Base-by-base conservation (phyloP, 1,284 basidiomycete genomes). In the Tylopilus sp. region DNA sequence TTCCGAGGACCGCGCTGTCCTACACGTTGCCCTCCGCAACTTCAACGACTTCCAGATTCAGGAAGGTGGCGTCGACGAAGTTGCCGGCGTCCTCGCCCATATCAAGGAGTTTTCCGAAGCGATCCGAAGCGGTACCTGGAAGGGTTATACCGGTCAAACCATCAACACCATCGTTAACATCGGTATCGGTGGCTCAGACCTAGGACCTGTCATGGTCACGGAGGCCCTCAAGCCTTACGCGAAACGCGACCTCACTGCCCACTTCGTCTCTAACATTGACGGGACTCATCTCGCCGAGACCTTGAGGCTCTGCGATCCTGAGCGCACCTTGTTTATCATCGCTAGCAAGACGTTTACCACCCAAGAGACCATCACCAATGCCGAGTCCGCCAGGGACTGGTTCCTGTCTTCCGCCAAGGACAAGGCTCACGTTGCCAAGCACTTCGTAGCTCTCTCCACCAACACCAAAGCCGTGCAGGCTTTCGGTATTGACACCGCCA, bases 331-430 rank as follows among this genome's bases (percentile, higher is more conserved):
- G 67, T 99, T 99, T 87, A 98, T 99, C 82, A 92, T 99, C 72
- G 97, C 97, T 41, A 93, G 91, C 81, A 99, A 99, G 89, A 99
- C 98, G 1, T 99, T 99, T 81, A 99, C 97, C 53, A 99, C 97
- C 16, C 97, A 99, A 83, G 98, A 99, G 86, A 99, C 97, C 52
- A 98, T 99, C 83, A 99, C 97, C 71, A 99, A 99, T 80, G 97
- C 97, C 38, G 93, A 95, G 80, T 93, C 90, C 59, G 97, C 97
- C 16, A 90, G 95, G 63, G 91, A 92, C 64, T 99, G 98, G 97
- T 99, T 99, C 93, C 87, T 99, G 65, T 78, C 84, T 55, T 81
- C 84, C 10, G 96, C 97, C 32, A 91, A 90, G 75, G 95, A 97
- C 77, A 93, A 95, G 84, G 86, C 87, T 5, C 95, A 99, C 81